Base-by-base conservation (phyloP, 164 flowering plant species). In the Warburgia ugandensis region DNA sequence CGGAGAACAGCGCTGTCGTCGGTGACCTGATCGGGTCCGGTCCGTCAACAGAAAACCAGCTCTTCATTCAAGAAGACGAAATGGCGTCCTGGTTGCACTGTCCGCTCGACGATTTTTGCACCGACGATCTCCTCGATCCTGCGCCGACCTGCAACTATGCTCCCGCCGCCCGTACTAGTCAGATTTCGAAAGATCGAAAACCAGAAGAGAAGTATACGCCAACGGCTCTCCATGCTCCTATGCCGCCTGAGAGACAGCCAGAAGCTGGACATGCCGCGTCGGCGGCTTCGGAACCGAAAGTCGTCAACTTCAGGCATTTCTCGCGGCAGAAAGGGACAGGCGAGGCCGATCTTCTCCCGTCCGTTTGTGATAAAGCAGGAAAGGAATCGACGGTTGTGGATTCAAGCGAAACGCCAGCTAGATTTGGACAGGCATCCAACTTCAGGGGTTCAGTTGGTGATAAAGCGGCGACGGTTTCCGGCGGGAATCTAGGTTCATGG, bases 1-100 rank as follows among this genome's bases (percentile, higher is more conserved):
- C n/a, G 56, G 60, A 45, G 41, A 43, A 22, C 27, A 54, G 4
- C 22, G 19, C 30, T 29, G 29, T 9, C 12, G 35, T 54, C 31
- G 33, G 39, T 29, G 48, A 45, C 22, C 60, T 59, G 61, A 48
- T 63, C 56, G 60, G 57, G 16, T 22, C 68, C 1, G 31, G 61
- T 6, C 16, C 58, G 21, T 40, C 55, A 36, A 29, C 68, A 42
- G 36, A 60, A 19, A 35, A 59, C 14, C 74, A 71, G 22, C 75
- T 83, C 17, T 84, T 80, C 60, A 81, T 86, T 70, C 89, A 81
- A 45, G 97, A 91, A 43, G 97, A 84, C 48, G 96, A 86, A 68
- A 84, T 91, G 97, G 80, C 84, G 11, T 73, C 94, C 0, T 91
- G 92, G 96, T 75, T 91, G 29, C 91, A 90, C 47, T 78, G 75